phyloP scores from a whole-genome alignment of 345 rosid genomes.

The Hypericum perforatum region DNA sequence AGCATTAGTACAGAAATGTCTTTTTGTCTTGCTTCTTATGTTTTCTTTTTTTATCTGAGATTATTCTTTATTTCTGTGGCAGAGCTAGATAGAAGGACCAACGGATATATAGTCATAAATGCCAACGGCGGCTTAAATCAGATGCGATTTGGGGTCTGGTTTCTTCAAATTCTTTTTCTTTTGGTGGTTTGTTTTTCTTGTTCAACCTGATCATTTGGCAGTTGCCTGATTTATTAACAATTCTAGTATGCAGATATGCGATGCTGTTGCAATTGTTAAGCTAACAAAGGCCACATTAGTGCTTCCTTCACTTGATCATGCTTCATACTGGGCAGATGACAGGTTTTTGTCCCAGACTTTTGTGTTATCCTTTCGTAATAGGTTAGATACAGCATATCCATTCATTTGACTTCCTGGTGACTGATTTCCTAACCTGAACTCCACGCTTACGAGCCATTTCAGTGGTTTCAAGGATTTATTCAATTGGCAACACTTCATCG shows the following conservation, averaged over 20 bases:
- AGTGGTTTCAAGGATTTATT: constrained; percentile 92
- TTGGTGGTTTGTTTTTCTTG: constrained; percentile 13
- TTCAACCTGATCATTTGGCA: not conserved
- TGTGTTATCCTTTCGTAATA: not conserved
- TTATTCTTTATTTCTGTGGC: constrained; percentile 20
- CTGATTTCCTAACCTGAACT: too few species aligned
- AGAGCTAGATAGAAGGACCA: constrained; percentile 62
- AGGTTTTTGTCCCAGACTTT: constrained; percentile 30
- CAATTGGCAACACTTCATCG: constrained; percentile 83
- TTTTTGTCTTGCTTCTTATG: not conserved
- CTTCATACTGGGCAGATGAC: constrained; percentile 89
- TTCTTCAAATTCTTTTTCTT: constrained; percentile 21
- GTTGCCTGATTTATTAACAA: constrained; percentile 34
- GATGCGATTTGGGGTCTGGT: constrained; percentile 99
- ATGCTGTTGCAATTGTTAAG: constrained; percentile 92
- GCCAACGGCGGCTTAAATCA: constrained; percentile 98
- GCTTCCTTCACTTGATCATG: constrained; percentile 88
- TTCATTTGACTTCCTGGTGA: too few species aligned
- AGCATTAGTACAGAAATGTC: too few species aligned
- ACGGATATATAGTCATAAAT: constrained; percentile 78
- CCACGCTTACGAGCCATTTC: constrained; percentile 6
- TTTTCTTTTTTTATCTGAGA: not conserved
- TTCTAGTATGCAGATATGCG: constrained; percentile 89
- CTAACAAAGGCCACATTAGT: constrained; percentile 83
- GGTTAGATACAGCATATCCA: too few species aligned